phyloP scores from a whole-genome alignment of 768 basidiomycete genomes.

The Suillus lakei region DNA sequence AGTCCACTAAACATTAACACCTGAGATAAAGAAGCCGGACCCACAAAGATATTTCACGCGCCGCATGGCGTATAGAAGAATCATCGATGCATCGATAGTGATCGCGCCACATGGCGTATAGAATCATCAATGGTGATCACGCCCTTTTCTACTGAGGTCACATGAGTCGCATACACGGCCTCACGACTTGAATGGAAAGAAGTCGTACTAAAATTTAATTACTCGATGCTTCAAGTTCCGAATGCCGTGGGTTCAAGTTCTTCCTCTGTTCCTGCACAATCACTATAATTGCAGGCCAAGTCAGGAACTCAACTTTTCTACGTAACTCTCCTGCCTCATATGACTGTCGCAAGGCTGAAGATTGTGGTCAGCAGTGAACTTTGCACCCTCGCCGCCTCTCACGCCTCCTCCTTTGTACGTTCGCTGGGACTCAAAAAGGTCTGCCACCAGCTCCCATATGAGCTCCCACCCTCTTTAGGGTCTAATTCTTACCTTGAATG shows the following conservation, averaged over 20 bases:
- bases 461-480: not conserved
- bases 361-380: not conserved
- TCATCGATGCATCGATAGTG: too few species aligned
- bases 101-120: not conserved
- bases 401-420: not conserved
- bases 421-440: not conserved
- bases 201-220: not conserved
- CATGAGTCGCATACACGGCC: not conserved
- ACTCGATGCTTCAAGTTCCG: not conserved
- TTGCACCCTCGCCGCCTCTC: not conserved
- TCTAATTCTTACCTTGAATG: not conserved
- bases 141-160: not conserved
- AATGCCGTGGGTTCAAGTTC: not conserved
- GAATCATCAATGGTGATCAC: not conserved
- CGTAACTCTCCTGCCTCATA: not conserved
- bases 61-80: not conserved
- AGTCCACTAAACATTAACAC: too few species aligned
- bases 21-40: not conserved
- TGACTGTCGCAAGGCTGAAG: not conserved
- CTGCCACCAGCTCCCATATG: not conserved
- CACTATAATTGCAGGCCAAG: not conserved
- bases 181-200: not conserved
- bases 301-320: not conserved
- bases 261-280: not conserved
- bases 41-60: too few species aligned